A percentile compares a stretch with the other conserved stretches of the same genome.
These are phyloP conservation scores for Hymenoscyphus scutula DNA, from an alignment of 2,329 filamentous ascomycete genomes.

Conservation along the genomic window DNA sequence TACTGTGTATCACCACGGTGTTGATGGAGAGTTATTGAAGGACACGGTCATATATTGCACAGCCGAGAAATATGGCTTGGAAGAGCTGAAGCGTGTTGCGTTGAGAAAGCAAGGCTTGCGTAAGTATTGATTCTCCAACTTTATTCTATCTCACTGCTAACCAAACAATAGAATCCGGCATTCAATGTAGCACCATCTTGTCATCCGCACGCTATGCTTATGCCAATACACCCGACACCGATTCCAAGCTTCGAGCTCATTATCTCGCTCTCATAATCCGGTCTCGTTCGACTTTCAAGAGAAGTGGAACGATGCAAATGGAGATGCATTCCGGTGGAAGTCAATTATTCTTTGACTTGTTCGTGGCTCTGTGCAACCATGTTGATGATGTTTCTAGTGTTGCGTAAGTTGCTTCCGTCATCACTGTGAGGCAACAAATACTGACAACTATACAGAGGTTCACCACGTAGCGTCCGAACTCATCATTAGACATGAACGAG, in stretches of 20 bases:
- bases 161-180: constrained; percentile 48
- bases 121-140: constrained; percentile 4
- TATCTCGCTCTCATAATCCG: constrained; percentile 97
- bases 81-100: constrained; percentile 86
- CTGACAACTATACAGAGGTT: constrained; percentile 26
- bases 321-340: constrained; percentile 90
- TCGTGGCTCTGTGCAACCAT: constrained; percentile 97
- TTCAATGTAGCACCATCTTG: constrained; percentile 88
- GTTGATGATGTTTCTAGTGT: constrained; percentile 93
- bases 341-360: constrained; percentile 96
- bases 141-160: neutral
- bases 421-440: constrained; percentile 9
- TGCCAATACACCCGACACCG: constrained; percentile 88
- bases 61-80: constrained; percentile 85
- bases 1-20: constrained; percentile 73
- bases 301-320: constrained; percentile 96
- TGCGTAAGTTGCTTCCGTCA: constrained; percentile 41
- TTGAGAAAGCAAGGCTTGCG: constrained; percentile 87
- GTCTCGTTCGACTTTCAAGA: constrained; percentile 96
- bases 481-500: constrained; percentile 25
- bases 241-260: constrained; percentile 90
- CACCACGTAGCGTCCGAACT: constrained; percentile 33
- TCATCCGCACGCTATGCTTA: constrained; percentile 93
- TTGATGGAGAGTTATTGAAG: constrained; percentile 75
- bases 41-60: constrained; percentile 95